Percentiles rank a stretch among this genome's conserved stretches.
Conservation (phyloP, 2,329 filamentous ascomycete genomes). For the Aureobasidium sp. region DNA sequence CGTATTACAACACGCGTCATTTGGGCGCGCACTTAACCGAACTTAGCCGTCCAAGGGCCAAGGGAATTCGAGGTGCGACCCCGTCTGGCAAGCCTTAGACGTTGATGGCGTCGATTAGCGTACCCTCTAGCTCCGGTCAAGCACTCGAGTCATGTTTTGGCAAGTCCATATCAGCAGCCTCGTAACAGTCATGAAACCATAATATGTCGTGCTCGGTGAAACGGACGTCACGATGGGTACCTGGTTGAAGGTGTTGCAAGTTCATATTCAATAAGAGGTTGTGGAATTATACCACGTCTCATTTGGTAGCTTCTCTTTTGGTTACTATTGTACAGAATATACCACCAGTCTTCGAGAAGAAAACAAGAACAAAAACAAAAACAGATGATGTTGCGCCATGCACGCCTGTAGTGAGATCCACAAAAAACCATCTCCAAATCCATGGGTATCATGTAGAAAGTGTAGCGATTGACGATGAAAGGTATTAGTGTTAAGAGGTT, state of each 20-base stretch:
- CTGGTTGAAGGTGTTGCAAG: not conserved
- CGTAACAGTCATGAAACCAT: constrained; percentile 2
- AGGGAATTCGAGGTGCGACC: not conserved
- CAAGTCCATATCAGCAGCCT: not conserved
- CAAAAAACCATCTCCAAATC: constrained; percentile 10
- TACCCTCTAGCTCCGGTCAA: not conserved
- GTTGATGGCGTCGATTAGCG: constrained; percentile 2
- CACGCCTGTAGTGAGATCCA: not conserved
- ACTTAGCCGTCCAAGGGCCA: not conserved
- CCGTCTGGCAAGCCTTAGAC: constrained; percentile 5
- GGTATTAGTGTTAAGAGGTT: constrained; percentile 10
- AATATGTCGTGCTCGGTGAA: not conserved
- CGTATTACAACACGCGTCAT: constrained; percentile 7
- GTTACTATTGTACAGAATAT: constrained; percentile 1
- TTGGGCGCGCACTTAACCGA: not conserved
- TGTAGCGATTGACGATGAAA: constrained; percentile 26
- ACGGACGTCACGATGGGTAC: not conserved
- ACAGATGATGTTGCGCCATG: not conserved
- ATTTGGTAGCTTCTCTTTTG: not conserved
- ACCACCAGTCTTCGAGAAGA: not conserved
- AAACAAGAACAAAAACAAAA: constrained; percentile 1
- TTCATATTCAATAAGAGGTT: not conserved
- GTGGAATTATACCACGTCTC: not conserved
- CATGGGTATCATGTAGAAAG: constrained; percentile 14
- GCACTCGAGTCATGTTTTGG: constrained; percentile 7